Evolutionary conservation across 306 rosid genomes (phyloP).

Genomic region (Citrullus mucosospermus): DNA sequence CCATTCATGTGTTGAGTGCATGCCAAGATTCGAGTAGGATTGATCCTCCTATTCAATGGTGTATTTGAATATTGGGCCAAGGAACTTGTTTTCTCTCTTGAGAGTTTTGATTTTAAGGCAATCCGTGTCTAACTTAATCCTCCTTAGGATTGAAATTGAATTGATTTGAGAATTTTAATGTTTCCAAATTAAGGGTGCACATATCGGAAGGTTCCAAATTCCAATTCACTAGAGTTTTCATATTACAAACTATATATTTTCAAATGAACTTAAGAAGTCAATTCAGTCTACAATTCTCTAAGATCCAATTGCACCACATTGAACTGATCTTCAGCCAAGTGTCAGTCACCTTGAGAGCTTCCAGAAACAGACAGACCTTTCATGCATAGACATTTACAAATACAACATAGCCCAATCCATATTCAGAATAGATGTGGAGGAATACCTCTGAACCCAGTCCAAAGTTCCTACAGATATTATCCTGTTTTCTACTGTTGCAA

Average conservation of each 20-base stretch:
- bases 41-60: no score
- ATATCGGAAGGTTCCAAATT: no score
- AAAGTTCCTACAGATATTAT: slow-evolving; percentile 76
- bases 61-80: no score
- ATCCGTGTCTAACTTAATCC: no score
- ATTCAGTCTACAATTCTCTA: neutral
- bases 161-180: no score
- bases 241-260: neutral
- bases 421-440: neutral
- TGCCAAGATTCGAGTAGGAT: no score
- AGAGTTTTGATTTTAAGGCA: no score
- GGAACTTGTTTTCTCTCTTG: no score
- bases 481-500: slow-evolving; percentile 53
- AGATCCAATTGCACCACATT: neutral
- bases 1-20: no score
- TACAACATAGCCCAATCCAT: slow-evolving; percentile 1
- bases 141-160: no score
- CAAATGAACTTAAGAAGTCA: neutral
- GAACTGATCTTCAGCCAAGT: neutral
- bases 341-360: neutral
- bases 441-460: slow-evolving; percentile 83
- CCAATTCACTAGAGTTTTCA: no score
- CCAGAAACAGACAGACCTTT: neutral
- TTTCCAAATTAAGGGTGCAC: no score
- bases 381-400: neutral